Percentiles rank a stretch among this genome's conserved stretches.
phyloP scores from a whole-genome alignment of 768 basidiomycete genomes.

The Tulasnella sp. region DNA sequence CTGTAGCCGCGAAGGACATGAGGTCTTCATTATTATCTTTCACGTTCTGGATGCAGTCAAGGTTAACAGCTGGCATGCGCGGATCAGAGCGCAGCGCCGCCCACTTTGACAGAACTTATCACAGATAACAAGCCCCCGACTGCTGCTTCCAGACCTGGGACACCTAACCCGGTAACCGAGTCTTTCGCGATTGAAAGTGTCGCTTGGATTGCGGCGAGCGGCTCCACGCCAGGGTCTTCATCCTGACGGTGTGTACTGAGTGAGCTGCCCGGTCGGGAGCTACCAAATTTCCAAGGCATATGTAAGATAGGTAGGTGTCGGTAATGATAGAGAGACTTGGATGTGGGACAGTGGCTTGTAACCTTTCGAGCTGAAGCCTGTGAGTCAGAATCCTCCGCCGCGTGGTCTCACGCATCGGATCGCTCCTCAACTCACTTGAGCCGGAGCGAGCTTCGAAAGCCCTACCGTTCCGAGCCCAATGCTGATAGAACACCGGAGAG shows the following conservation, averaged over 20 bases:
- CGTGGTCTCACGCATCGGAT: background rate
- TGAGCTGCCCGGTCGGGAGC: background rate
- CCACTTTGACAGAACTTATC: background rate
- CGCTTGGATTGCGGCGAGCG: background rate
- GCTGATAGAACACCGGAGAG: too few species aligned
- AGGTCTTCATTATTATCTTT: constrained; percentile 4
- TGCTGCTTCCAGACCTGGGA: constrained; percentile 6
- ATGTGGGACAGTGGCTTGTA: background rate
- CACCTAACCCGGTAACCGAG: background rate
- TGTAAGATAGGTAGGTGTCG: background rate
- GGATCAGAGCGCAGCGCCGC: background rate
- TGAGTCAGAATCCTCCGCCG: background rate
- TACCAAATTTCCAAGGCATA: background rate
- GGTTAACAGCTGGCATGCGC: too few species aligned
- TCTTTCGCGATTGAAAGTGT: constrained; percentile 2
- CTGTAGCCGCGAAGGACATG: background rate
- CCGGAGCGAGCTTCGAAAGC: background rate
- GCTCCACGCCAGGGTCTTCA: background rate
- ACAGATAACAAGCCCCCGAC: background rate
- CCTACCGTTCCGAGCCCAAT: too few species aligned
- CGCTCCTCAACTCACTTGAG: background rate
- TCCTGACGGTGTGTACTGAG: background rate
- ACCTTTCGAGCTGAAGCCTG: background rate
- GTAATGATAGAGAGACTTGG: background rate
- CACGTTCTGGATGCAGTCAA: background rate